phyloP scores from a whole-genome alignment of 257 asterid species.

The Scutellaria barbata region DNA sequence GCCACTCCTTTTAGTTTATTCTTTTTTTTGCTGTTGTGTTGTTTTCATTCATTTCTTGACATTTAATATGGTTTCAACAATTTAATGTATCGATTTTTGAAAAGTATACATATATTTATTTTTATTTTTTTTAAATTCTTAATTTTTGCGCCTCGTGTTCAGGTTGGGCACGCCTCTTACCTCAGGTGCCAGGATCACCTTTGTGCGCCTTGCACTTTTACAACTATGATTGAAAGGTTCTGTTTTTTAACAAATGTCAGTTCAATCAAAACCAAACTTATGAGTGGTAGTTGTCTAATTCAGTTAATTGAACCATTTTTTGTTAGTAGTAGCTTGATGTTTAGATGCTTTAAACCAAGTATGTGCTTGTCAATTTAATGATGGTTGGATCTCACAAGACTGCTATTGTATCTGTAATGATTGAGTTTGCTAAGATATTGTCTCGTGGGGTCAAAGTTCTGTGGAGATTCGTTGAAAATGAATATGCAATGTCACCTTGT shows the following conservation, averaged over 20 bases:
- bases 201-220: too few species aligned
- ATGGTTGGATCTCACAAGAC: conserved; percentile 3
- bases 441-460: background rate
- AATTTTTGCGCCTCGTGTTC: too few species aligned
- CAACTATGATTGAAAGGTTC: background rate
- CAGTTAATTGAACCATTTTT: too few species aligned
- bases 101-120: too few species aligned
- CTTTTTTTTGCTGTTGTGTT: too few species aligned
- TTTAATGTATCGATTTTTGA: too few species aligned
- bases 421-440: background rate
- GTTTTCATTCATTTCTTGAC: too few species aligned
- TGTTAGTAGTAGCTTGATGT: background rate
- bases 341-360: background rate
- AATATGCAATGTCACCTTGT: background rate
- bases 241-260: background rate
- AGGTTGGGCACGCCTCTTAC: too few species aligned
- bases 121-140: too few species aligned
- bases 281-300: background rate
- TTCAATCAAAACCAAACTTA: background rate
- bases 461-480: too few species aligned
- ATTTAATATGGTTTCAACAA: background rate
- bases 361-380: background rate
- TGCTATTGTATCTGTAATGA: background rate
- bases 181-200: too few species aligned
- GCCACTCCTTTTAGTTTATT: too few species aligned